These are phyloP conservation scores for Hypoxylon sp. DNA, from an alignment of 2,329 filamentous ascomycete species.

Conservation along the genomic window DNA sequence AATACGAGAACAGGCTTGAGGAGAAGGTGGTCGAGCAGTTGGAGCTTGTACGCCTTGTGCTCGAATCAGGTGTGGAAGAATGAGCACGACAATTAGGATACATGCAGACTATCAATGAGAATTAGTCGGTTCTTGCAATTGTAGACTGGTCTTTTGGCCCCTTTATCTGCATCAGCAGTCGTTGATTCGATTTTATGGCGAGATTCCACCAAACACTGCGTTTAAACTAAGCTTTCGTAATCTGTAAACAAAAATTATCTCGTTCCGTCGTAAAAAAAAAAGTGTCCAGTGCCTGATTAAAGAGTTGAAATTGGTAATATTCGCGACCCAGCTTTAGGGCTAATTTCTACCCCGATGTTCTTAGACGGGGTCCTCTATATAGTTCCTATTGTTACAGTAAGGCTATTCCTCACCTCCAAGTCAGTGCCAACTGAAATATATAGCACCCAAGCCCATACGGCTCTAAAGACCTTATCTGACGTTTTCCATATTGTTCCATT, in stretches of 20 bases:
- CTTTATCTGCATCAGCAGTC: background rate
- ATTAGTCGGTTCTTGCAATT: constrained; percentile 8
- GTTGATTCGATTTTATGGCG: background rate
- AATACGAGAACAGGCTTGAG: constrained; percentile 77
- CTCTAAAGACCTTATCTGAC: background rate
- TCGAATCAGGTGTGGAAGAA: constrained; percentile 68
- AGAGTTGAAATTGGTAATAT: constrained; percentile 34
- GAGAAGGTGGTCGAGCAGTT: constrained; percentile 81
- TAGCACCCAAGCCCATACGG: background rate
- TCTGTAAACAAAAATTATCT: background rate
- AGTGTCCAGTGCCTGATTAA: background rate
- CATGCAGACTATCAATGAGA: constrained; percentile 15
- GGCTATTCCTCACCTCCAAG: constrained; percentile 18
- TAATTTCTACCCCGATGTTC: constrained; percentile 5
- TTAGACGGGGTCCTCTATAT: background rate
- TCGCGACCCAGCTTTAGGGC: constrained; percentile 5
- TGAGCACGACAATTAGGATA: constrained; percentile 40
- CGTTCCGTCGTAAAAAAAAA: background rate
- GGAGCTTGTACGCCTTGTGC: constrained; percentile 69
- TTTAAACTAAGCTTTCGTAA: too few relatives aligned
- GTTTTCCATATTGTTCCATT: background rate
- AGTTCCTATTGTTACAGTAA: constrained; percentile 39
- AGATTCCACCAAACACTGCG: background rate
- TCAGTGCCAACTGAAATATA: constrained; percentile 1
- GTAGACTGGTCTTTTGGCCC: constrained; percentile 19